phyloP scores from a whole-genome alignment of 305 asterid species.

The Fraxinus paxiana region DNA sequence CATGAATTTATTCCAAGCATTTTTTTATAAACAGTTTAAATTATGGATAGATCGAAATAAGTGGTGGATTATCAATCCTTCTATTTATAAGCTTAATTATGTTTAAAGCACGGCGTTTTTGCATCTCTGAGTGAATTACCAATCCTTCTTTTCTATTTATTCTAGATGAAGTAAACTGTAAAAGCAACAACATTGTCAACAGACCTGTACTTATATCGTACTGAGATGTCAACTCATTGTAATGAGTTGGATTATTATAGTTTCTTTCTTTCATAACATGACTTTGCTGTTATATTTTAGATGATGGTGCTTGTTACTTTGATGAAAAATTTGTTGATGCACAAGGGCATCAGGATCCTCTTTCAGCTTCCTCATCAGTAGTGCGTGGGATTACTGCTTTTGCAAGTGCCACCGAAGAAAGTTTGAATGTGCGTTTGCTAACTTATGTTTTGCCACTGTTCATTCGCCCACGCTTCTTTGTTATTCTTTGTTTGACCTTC shows the following conservation, averaged over 20 bases:
- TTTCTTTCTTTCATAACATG: conserved; percentile 7
- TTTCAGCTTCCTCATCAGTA: conserved; percentile 77
- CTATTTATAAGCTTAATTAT: neutral
- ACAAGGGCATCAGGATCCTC: conserved; percentile 66
- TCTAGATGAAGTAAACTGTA: conserved; percentile 7
- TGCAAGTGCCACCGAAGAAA: conserved; percentile 57
- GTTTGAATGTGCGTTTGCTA: conserved; percentile 47
- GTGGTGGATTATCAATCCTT: neutral
- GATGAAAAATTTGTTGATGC: conserved; percentile 43
- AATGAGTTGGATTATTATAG: conserved; percentile 18
- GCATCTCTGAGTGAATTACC: neutral
- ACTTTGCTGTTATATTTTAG: conserved; percentile 34
- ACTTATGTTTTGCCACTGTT: neutral
- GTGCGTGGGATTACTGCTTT: conserved; percentile 78
- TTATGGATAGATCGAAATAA: neutral
- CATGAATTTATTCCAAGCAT: neutral
- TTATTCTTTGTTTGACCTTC: conserved; percentile 7
- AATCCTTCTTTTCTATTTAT: conserved; percentile 7
- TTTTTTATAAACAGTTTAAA: neutral
- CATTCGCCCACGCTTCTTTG: neutral
- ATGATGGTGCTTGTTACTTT: conserved; percentile 83
- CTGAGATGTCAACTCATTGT: neutral
- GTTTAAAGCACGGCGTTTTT: neutral
- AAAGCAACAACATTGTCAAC: conserved; percentile 1
- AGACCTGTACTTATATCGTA: neutral